These are phyloP conservation scores for Pseudomonodictys pantanalensis DNA, from an alignment of 495 filamentous ascomycete genomes.

Conservation along the genomic window DNA sequence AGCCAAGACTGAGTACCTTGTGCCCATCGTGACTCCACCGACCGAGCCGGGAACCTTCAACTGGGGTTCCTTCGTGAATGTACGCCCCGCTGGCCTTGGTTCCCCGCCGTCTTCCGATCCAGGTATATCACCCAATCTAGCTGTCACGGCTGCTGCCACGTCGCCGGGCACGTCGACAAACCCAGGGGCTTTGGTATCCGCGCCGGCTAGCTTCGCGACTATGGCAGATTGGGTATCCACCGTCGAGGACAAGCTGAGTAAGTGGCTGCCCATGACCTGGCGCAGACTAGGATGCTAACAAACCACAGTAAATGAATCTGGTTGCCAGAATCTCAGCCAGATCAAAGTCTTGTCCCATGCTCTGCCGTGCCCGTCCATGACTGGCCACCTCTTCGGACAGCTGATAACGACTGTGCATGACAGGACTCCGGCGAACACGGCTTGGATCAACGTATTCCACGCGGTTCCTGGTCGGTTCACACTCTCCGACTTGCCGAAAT, in stretches of 20 bases:
- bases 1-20: constrained; percentile 12
- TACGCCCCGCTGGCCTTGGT: constrained; percentile 26
- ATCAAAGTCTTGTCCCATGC: constrained; percentile 61
- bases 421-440: constrained; percentile 47
- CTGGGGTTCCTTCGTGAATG: constrained; percentile 33
- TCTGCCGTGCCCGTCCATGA: constrained; percentile 56
- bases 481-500: constrained; percentile 59
- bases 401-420: constrained; percentile 57
- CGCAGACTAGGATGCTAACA: neutral
- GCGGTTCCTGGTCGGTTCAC: constrained; percentile 62
- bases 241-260: constrained; percentile 13
- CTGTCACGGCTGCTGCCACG: neutral
- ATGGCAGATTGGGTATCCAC: constrained; percentile 19
- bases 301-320: constrained; percentile 9
- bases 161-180: neutral
- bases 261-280: neutral
- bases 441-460: constrained; percentile 63
- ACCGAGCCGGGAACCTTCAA: constrained; percentile 30
- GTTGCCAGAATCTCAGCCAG: constrained; percentile 35
- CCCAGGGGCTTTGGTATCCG: neutral
- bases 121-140: constrained; percentile 4
- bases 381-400: constrained; percentile 51
- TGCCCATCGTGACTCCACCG: constrained; percentile 39
- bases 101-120: constrained; percentile 35
- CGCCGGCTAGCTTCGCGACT: neutral